These are phyloP conservation scores for Stemphylium vesicarium DNA, from an alignment of 2,329 filamentous ascomycete genomes.

Conservation along the genomic window DNA sequence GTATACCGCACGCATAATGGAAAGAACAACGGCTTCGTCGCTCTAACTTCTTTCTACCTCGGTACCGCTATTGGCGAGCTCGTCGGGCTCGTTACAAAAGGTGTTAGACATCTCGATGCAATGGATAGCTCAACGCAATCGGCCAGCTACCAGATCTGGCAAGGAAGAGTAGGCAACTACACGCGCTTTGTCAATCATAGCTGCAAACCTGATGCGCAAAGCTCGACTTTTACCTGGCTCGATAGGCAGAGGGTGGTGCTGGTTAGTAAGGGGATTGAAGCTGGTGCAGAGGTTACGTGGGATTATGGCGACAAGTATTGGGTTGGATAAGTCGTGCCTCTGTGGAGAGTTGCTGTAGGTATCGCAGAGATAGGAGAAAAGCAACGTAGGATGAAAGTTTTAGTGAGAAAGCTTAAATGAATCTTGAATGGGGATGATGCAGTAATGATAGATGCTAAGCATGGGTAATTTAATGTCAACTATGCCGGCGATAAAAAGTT, in stretches of 20 bases:
- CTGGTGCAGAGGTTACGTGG: conserved; percentile 62
- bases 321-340: conserved; percentile 61
- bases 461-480: too few relatives aligned
- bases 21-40: conserved; percentile 62
- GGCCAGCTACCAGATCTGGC: conserved; percentile 64
- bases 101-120: conserved; percentile 60
- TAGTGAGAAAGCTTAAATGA: too few relatives aligned
- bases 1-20: conserved; percentile 60
- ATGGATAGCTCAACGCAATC: conserved; percentile 61
- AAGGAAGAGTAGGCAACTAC: conserved; percentile 63
- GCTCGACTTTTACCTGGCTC: conserved; percentile 63
- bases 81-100: conserved; percentile 61
- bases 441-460: too few relatives aligned
- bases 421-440: too few relatives aligned
- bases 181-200: conserved; percentile 66
- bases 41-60: conserved; percentile 56
- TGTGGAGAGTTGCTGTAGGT: conserved; percentile 62
- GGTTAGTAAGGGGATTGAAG: conserved; percentile 62
- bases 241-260: conserved; percentile 62
- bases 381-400: background rate
- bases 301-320: conserved; percentile 66
- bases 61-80: conserved; percentile 63
- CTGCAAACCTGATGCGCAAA: conserved; percentile 65
- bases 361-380: conserved; percentile 31
- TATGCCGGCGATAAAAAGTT: too few relatives aligned